phyloP scores from a whole-genome alignment of 305 asterid species.

The Petunia hybrid region DNA sequence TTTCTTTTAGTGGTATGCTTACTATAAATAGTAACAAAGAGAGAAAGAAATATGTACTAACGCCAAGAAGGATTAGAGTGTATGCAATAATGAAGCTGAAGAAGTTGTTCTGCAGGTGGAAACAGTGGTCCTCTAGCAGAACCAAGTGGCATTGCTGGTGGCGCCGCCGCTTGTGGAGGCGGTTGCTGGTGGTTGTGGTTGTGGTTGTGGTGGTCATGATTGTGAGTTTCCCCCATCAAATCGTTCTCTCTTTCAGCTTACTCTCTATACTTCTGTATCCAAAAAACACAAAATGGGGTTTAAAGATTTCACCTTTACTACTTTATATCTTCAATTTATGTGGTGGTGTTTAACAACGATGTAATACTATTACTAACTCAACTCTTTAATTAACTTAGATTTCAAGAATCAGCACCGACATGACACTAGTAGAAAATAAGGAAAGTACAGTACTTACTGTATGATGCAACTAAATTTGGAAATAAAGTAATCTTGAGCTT shows the following conservation, averaged over 20 bases:
- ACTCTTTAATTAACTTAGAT: not conserved
- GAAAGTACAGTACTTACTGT: not conserved
- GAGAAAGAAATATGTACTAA: slow-evolving; percentile 43
- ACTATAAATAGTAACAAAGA: slow-evolving; percentile 10
- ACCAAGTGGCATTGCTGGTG: slow-evolving; percentile 72
- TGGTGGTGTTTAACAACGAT: no score
- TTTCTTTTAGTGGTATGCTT: not conserved
- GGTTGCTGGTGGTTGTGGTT: slow-evolving; percentile 60
- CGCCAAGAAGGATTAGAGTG: slow-evolving; percentile 97
- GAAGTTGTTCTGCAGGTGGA: slow-evolving; percentile 93
- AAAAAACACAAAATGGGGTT: not conserved
- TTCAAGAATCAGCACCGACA: slow-evolving; percentile 49
- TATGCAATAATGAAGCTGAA: slow-evolving; percentile 96
- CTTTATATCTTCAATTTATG: no score
- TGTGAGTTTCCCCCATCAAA: slow-evolving; percentile 75
- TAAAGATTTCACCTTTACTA: not conserved
- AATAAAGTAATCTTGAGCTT: slow-evolving; percentile 7
- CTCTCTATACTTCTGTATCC: not conserved
- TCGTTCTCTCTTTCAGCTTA: slow-evolving; percentile 7
- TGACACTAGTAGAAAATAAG: not conserved
- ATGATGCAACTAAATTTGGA: not conserved
- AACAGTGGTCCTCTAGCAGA: slow-evolving; percentile 83
- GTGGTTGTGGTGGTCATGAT: slow-evolving; percentile 50
- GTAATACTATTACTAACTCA: no score
- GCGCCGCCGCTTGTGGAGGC: slow-evolving; percentile 54